These are phyloP conservation scores for Alternaria arbusti DNA, from an alignment of 2,329 filamentous ascomycete species.

Conservation along the genomic window DNA sequence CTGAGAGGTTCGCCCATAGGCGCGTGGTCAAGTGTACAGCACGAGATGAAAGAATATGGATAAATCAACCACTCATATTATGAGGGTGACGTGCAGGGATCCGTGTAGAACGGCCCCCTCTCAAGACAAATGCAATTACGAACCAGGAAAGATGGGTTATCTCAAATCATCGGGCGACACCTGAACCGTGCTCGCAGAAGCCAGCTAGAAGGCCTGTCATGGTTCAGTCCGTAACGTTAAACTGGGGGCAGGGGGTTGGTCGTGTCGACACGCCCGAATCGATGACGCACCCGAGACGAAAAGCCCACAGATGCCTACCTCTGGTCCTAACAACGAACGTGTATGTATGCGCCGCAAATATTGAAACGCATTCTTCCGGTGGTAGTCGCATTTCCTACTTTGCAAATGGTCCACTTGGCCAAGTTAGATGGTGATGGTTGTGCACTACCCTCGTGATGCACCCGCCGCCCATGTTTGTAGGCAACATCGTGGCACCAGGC, in stretches of 20 bases:
- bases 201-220: not conserved
- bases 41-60: conserved; percentile 12
- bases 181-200: not conserved
- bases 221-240: not conserved
- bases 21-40: conserved; percentile 18
- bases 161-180: not conserved
- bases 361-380: conserved; percentile 10
- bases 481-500: not conserved
- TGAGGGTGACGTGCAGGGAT: not conserved
- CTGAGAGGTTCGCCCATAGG: conserved; percentile 24
- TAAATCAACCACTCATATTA: conserved; percentile 18
- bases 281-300: not conserved
- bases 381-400: not conserved
- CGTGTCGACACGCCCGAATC: not conserved
- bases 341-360: not conserved
- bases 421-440: conserved; percentile 1
- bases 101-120: not conserved
- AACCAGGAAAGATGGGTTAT: not conserved
- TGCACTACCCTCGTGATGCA: conserved; percentile 1
- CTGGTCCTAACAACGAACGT: not conserved
- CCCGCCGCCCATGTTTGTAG: conserved; percentile 2
- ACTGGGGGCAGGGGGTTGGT: not conserved
- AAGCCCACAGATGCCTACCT: not conserved
- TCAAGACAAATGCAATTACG: not conserved
- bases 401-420: not conserved